Percentiles rank a stretch among this genome's conserved stretches.
These are phyloP conservation scores for Boletus pseudo-olivaceus DNA, from an alignment of 768 basidiomycete genomes.

Conservation along the genomic window DNA sequence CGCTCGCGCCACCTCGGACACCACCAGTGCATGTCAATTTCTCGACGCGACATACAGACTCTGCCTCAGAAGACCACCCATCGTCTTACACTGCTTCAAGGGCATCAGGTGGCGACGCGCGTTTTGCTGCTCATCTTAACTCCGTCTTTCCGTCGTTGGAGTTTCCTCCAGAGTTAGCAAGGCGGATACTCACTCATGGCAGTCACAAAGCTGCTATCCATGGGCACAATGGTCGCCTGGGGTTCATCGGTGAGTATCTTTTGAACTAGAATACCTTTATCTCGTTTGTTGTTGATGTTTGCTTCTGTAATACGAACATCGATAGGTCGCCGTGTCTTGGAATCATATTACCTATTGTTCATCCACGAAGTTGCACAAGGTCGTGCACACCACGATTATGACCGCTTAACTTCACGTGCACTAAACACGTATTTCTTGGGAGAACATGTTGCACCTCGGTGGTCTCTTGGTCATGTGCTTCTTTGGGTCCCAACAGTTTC, in stretches of 20 bases:
- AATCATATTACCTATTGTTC: constrained; percentile 72
- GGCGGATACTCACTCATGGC: constrained; percentile 72
- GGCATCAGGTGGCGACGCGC: constrained; percentile 15
- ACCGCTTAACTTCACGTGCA: constrained; percentile 51
- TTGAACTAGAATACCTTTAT: background rate
- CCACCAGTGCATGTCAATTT: constrained; percentile 1
- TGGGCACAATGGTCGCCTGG: constrained; percentile 70
- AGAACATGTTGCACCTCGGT: constrained; percentile 68
- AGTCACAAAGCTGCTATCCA: constrained; percentile 63
- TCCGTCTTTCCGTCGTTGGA: constrained; percentile 60
- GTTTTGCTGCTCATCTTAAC: constrained; percentile 54
- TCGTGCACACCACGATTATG: constrained; percentile 50
- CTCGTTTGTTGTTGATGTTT: background rate
- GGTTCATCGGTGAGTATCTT: constrained; percentile 58
- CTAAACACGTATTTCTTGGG: constrained; percentile 72
- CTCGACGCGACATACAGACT: constrained; percentile 12
- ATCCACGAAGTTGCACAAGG: constrained; percentile 53
- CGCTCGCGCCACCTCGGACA: constrained; percentile 16
- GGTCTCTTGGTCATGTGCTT: constrained; percentile 70
- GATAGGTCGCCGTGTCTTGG: constrained; percentile 71
- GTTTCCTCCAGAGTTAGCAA: constrained; percentile 69
- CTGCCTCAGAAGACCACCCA: background rate
- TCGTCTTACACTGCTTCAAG: constrained; percentile 1
- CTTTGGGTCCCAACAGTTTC: constrained; percentile 67
- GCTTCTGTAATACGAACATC: background rate